Percentiles rank a stretch among this genome's conserved stretches.
These are phyloP conservation scores for Lodderomyces margitis DNA, from an alignment of 1,139 yeast species.

Conservation along the genomic window DNA sequence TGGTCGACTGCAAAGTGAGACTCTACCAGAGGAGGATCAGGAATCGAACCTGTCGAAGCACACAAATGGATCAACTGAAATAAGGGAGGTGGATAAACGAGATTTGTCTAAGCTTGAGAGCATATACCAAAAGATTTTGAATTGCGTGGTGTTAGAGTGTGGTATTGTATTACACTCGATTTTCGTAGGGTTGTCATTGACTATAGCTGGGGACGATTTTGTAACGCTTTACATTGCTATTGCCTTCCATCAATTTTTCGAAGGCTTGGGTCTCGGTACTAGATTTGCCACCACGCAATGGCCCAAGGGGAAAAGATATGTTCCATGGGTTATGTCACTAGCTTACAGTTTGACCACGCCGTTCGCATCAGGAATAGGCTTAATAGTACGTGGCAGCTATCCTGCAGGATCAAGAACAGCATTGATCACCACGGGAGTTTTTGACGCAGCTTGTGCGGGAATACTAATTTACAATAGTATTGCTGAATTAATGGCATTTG, in stretches of 20 bases:
- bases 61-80: conserved; percentile 20
- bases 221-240: conserved; percentile 35
- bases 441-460: conserved; percentile 40
- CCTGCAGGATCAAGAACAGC: conserved; percentile 33
- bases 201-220: conserved; percentile 38
- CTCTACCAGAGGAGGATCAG: neutral
- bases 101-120: conserved; percentile 6
- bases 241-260: conserved; percentile 41
- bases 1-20: neutral
- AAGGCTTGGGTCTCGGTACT: conserved; percentile 42
- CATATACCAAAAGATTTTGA: conserved; percentile 18
- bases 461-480: conserved; percentile 36
- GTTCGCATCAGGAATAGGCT: conserved; percentile 34
- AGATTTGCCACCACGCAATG: conserved; percentile 37
- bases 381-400: conserved; percentile 34
- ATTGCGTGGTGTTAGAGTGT: conserved; percentile 33
- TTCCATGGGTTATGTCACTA: conserved; percentile 35
- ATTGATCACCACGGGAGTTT: conserved; percentile 34
- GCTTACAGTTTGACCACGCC: conserved; percentile 36
- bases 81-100: conserved; percentile 30
- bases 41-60: conserved; percentile 6
- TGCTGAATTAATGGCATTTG: conserved; percentile 42
- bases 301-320: conserved; percentile 27
- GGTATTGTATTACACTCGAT: conserved; percentile 42
- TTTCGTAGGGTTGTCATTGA: conserved; percentile 38